Evolutionary conservation across 2,329 filamentous ascomycete genomes (phyloP).

Genomic region (Penicillium sp.): DNA sequence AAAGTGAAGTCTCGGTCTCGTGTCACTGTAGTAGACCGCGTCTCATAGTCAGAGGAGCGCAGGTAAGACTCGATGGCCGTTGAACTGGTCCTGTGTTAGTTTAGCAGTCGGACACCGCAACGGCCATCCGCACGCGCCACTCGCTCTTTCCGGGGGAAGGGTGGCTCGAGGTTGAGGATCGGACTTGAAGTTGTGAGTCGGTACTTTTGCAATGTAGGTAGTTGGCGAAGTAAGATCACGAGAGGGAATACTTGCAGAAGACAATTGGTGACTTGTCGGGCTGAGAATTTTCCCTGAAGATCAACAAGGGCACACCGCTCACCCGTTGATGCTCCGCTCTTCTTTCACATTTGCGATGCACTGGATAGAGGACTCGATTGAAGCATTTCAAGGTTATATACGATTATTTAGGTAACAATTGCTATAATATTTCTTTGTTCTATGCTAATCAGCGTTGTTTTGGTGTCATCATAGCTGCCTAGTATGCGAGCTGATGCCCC

Average conservation of each 20-base stretch:
- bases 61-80: conserved; percentile 20
- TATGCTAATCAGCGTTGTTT: neutral
- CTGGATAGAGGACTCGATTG: neutral
- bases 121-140: conserved; percentile 20
- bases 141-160: conserved; percentile 7
- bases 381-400: neutral
- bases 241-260: conserved; percentile 11
- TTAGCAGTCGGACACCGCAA: conserved; percentile 26
- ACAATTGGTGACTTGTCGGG: conserved; percentile 19
- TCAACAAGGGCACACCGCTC: conserved; percentile 21
- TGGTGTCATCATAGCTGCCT: conserved; percentile 9
- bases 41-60: neutral
- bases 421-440: neutral
- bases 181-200: neutral
- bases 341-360: neutral
- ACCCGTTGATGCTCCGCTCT: conserved; percentile 12
- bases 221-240: conserved; percentile 2
- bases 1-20: neutral
- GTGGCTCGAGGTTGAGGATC: neutral
- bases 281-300: conserved; percentile 23
- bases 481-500: conserved; percentile 15
- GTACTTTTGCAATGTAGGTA: neutral
- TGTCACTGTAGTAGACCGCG: neutral
- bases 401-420: neutral
- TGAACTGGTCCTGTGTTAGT: conserved; percentile 20